A percentile compares a stretch with the other conserved stretches of the same genome.
Conservation (phyloP, 805 yeast genomes). For the Candida peoriensis region DNA sequence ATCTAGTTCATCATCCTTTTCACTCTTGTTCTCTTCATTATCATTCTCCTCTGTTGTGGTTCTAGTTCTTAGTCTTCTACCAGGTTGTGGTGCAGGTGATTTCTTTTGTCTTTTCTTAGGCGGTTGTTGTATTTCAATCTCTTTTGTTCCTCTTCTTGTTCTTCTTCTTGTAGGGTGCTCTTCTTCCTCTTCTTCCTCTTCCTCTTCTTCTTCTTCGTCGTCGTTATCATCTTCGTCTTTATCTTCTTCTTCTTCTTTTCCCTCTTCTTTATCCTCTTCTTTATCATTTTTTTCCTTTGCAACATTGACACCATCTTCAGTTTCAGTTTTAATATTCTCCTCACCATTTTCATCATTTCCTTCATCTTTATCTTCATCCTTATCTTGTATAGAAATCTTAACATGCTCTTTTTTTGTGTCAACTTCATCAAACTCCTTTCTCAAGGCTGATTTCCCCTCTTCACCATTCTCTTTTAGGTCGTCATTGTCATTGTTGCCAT, state of each 20-base stretch:
- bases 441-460: constrained; percentile 7
- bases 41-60: too few species aligned
- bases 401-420: too few species aligned
- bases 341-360: constrained; percentile 3
- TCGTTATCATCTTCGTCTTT: constrained; percentile 2
- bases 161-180: constrained; percentile 10
- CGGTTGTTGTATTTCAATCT: not conserved
- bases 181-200: constrained; percentile 15
- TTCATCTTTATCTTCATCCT: constrained; percentile 2
- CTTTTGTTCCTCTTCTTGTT: constrained; percentile 5
- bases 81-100: constrained; percentile 1
- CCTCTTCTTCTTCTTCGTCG: constrained; percentile 7
- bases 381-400: too few species aligned
- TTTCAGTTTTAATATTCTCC: constrained; percentile 12
- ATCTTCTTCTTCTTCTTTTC: constrained; percentile 6
- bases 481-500: constrained; percentile 12
- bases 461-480: constrained; percentile 9
- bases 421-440: too few species aligned
- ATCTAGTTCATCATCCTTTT: too few species aligned
- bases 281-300: constrained; percentile 15
- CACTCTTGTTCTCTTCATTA: too few species aligned
- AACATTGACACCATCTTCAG: constrained; percentile 10
- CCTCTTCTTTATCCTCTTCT: constrained; percentile 8
- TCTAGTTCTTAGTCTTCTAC: constrained; percentile 6
- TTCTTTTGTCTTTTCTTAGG: not conserved